Base-by-base conservation (phyloP, 2,329 filamentous ascomycete species). In the Ophiostoma quercus region DNA sequence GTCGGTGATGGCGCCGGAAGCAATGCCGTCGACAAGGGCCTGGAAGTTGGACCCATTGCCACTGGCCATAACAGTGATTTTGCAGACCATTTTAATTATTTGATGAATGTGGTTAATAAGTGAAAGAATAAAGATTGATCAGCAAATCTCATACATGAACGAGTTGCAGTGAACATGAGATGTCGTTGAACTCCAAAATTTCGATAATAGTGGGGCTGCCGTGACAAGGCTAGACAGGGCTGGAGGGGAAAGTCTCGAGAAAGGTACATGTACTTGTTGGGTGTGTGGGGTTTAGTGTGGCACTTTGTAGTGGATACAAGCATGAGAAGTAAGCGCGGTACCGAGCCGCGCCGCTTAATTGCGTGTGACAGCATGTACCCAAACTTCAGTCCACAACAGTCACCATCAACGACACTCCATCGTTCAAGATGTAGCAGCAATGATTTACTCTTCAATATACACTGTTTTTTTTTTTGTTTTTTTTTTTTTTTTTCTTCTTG, bases 41-140 rank as follows among this genome's bases (percentile, higher is more conserved):
- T 94, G 90, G 25, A 94, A 87, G 77, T 94, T 94, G 54, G 89
- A 88, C 74, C 92, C 92, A 74, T 85, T 88, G 78, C 91, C 90
- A 67, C 88, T 90, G 78, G 89, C 89, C 76, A 92, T 85, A 74
- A 92, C 87, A 68, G 88, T 84, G 74, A 91, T 83, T 70, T 85
- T 85, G 75, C 81, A 83, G 11, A 69, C 43, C 71, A 72, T 72
- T 51, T 22, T 67, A 66, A 34, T 19, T n/a, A 6, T 63, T 3
- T 62, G 11, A 62, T 19, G 22, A 5, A 34, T 5, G 19, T 16
- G 8, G 37, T 39, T 39, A 9, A 39, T 39, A 16, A 47, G 32
- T 29, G 2, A 43, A 7, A 12, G 29, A 34, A 62, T 37, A 1
- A n/a, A 9, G 25, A 29, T 29, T 29, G 25, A 29, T 29, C 25